Conservation (phyloP, 352 stramenopile genomes). For the Phytophthora nicotianae region DNA sequence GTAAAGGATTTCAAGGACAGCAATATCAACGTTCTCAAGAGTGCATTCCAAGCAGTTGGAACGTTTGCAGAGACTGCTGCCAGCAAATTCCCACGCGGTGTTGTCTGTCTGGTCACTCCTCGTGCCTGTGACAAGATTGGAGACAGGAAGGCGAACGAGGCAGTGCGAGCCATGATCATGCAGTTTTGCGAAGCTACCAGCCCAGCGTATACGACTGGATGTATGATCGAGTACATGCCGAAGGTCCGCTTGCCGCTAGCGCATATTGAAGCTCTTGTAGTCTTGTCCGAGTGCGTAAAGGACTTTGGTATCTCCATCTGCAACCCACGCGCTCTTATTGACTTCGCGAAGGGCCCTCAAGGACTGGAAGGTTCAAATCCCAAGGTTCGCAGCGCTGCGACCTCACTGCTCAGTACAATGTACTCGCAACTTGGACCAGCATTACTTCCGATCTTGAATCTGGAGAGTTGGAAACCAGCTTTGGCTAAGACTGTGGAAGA, state of each 20-base stretch:
- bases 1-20: slow-evolving; percentile 90
- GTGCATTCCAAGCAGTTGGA: slow-evolving; percentile 80
- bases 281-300: slow-evolving; percentile 69
- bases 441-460: slow-evolving; percentile 75
- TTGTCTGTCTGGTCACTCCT: slow-evolving; percentile 74
- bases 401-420: slow-evolving; percentile 73
- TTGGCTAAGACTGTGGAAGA: slow-evolving; percentile 74
- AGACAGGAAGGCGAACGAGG: slow-evolving; percentile 78
- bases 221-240: slow-evolving; percentile 76
- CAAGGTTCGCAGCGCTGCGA: slow-evolving; percentile 75
- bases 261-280: slow-evolving; percentile 70
- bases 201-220: slow-evolving; percentile 77
- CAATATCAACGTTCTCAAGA: slow-evolving; percentile 90
- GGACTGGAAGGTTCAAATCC: slow-evolving; percentile 83
- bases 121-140: slow-evolving; percentile 83
- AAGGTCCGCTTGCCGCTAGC: slow-evolving; percentile 82
- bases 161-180: slow-evolving; percentile 73
- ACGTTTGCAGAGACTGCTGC: slow-evolving; percentile 66
- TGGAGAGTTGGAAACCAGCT: slow-evolving; percentile 87
- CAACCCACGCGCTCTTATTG: slow-evolving; percentile 72
- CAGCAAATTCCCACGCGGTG: slow-evolving; percentile 71
- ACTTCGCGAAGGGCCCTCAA: slow-evolving; percentile 74
- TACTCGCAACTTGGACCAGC: slow-evolving; percentile 85
- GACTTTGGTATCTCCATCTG: slow-evolving; percentile 82
- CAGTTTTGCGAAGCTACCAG: slow-evolving; percentile 77